Percentiles rank a stretch among this genome's conserved stretches.
phyloP scores from a whole-genome alignment of 352 stramenopile genomes.

The Globisporangium recalcitrans region DNA sequence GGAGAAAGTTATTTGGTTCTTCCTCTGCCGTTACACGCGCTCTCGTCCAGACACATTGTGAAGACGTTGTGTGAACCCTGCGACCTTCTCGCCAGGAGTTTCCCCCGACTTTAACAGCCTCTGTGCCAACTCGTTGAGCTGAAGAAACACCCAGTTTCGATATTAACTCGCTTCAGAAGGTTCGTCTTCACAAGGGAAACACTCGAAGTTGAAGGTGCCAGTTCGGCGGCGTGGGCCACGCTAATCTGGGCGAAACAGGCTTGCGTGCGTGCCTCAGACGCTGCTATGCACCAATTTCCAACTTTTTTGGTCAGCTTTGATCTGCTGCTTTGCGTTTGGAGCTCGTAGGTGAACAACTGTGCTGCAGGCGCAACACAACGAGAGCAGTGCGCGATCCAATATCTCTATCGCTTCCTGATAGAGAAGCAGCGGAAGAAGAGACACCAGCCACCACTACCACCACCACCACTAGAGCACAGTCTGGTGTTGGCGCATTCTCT shows the following conservation, averaged over 20 bases:
- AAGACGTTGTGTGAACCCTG: not conserved
- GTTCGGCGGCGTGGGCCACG: constrained; percentile 8
- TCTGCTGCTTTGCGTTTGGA: not conserved
- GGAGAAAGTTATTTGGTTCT: constrained; percentile 7
- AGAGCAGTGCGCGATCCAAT: constrained; percentile 5
- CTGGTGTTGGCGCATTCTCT: not conserved
- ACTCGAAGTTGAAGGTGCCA: constrained; percentile 3
- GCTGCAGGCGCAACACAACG: not conserved
- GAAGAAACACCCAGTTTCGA: not conserved
- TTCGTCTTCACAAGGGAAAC: constrained; percentile 3
- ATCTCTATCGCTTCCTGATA: not conserved
- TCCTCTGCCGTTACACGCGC: not conserved
- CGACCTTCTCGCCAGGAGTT: not conserved
- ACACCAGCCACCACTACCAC: not conserved
- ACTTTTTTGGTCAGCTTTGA: not conserved
- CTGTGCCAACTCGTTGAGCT: not conserved
- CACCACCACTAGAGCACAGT: not conserved
- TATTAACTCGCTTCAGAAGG: too few species aligned
- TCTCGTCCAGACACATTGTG: not conserved
- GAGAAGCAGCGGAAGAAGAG: constrained; percentile 6
- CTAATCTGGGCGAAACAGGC: too few species aligned
- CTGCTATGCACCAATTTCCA: constrained; percentile 1
- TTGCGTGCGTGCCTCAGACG: not conserved
- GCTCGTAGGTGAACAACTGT: not conserved
- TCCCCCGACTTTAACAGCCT: not conserved